These are phyloP conservation scores for Candida taoyuanica DNA, from an alignment of 805 yeast genomes.

Conservation along the genomic window DNA sequence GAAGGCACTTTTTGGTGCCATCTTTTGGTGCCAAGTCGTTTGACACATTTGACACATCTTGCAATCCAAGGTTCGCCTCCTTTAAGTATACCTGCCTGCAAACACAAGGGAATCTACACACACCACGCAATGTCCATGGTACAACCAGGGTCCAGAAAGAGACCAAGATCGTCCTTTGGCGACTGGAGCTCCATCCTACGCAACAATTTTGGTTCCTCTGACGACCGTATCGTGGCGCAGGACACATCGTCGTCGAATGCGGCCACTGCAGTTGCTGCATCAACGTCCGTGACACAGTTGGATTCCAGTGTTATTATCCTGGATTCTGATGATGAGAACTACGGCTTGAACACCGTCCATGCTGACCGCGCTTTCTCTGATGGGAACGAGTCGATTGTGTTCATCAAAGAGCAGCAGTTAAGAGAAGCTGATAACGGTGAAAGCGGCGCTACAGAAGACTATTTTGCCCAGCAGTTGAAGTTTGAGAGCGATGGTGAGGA, in stretches of 20 bases:
- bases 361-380: constrained; percentile 9
- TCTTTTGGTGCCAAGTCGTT: no score
- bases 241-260: no score
- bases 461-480: constrained; percentile 9
- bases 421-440: constrained; percentile 2
- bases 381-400: constrained; percentile 15
- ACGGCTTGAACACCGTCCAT: constrained; percentile 12
- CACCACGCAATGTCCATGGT: constrained; percentile 11
- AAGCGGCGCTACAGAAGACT: constrained; percentile 7
- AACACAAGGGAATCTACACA: no score
- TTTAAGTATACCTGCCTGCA: not conserved
- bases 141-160: constrained; percentile 27
- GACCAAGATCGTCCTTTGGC: constrained; percentile 33
- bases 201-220: constrained; percentile 14
- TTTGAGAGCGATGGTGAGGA: constrained; percentile 15
- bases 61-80: not conserved
- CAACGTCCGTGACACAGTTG: constrained; percentile 8
- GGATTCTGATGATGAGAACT: constrained; percentile 38
- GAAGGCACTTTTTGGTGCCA: no score
- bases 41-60: not conserved
- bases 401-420: constrained; percentile 13
- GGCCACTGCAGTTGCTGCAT: constrained; percentile 1
- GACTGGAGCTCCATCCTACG: constrained; percentile 27
- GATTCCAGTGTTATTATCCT: constrained; percentile 33
- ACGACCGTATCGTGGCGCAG: constrained; percentile 10